Percentiles rank a stretch among this genome's conserved stretches.
These are phyloP conservation scores for Cytidiella melzeri DNA, from an alignment of 768 basidiomycete species.

Conservation along the genomic window DNA sequence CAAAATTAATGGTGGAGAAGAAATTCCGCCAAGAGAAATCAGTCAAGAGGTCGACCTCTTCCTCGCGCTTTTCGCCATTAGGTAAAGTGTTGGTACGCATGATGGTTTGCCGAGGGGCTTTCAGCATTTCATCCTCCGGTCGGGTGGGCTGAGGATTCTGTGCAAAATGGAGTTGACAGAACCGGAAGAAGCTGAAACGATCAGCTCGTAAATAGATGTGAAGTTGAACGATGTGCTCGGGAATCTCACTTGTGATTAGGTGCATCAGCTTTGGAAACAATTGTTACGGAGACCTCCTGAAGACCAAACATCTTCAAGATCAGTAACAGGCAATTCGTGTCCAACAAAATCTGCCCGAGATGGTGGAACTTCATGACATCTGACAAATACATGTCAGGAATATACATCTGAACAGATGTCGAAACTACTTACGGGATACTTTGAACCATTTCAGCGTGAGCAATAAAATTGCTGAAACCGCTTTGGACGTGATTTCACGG, in stretches of 20 bases:
- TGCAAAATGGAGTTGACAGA: conserved; percentile 77
- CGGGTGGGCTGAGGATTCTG: conserved; percentile 51
- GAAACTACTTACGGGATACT: conserved; percentile 73
- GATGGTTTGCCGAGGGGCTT: conserved; percentile 53
- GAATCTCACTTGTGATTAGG: conserved; percentile 71
- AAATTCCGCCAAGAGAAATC: conserved; percentile 99
- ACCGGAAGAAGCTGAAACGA: conserved; percentile 83
- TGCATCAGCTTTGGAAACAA: conserved; percentile 85
- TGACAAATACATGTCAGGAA: conserved; percentile 24
- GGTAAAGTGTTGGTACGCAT: conserved; percentile 53
- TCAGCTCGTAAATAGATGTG: conserved; percentile 4
- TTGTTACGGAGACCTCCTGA: conserved; percentile 79
- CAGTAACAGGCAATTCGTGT: conserved; percentile 89
- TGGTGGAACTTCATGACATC: conserved; percentile 99
- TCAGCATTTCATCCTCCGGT: conserved; percentile 62
- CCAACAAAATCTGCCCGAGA: conserved; percentile 89
- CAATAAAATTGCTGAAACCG: conserved; percentile 90
- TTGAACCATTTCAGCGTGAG: conserved; percentile 97
- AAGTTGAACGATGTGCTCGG: not conserved
- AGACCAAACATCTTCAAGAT: conserved; percentile 98
- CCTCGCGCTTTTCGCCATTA: conserved; percentile 70
- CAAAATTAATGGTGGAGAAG: conserved; percentile 94
- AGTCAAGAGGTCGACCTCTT: conserved; percentile 87
- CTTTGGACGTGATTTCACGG: conserved; percentile 96
- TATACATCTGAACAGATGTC: too few relatives aligned